Conservation (phyloP, 73 alveolate genomes). For the Tetrahymena borealis region DNA sequence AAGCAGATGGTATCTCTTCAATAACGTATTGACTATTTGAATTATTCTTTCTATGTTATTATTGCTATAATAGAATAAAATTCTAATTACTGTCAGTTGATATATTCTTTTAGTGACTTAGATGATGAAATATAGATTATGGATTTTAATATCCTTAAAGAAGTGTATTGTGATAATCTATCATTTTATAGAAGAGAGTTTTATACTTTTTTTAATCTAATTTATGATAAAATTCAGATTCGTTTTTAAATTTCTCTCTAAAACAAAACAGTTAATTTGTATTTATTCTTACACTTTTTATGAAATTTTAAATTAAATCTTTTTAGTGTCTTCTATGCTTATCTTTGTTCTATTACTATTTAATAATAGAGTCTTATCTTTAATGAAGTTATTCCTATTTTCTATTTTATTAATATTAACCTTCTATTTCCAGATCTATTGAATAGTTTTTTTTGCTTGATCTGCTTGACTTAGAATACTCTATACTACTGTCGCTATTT, state of each 20-base stretch:
- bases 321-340: neutral
- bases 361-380: neutral
- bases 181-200: neutral
- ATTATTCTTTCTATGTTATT: too few relatives aligned
- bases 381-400: too few relatives aligned
- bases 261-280: neutral
- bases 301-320: neutral
- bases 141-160: neutral
- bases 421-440: too few relatives aligned
- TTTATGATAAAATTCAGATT: neutral
- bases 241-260: neutral
- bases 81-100: neutral
- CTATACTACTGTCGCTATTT: neutral
- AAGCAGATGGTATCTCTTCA: too few relatives aligned
- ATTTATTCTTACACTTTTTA: neutral
- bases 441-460: too few relatives aligned
- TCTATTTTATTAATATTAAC: too few relatives aligned
- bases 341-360: neutral
- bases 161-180: neutral
- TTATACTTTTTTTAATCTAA: neutral
- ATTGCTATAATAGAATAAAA: too few relatives aligned
- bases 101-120: neutral
- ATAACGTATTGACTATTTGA: too few relatives aligned
- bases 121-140: neutral
- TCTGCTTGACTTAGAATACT: too few relatives aligned